These are phyloP conservation scores for Areca catechu DNA, from an alignment of 176 grass and related monocot genomes.

Conservation along the genomic window DNA sequence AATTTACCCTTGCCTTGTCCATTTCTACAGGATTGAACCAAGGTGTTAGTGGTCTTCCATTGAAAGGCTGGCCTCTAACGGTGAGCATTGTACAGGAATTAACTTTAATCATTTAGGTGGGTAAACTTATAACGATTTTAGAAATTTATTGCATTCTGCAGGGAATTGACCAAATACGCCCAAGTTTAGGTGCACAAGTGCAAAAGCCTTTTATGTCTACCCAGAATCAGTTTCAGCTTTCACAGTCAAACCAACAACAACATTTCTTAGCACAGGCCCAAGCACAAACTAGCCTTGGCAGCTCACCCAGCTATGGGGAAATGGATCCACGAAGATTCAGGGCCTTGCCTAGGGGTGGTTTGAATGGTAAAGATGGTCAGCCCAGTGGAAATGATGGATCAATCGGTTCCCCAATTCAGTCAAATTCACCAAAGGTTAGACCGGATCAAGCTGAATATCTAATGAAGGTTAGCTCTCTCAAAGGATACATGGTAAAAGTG, in stretches of 20 bases:
- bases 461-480: slow-evolving; percentile 44
- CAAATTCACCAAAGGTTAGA: slow-evolving; percentile 67
- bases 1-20: slow-evolving; percentile 27
- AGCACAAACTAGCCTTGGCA: slow-evolving; percentile 40
- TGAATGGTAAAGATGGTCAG: slow-evolving; percentile 44
- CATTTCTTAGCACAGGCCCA: slow-evolving; percentile 72
- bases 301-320: slow-evolving; percentile 24
- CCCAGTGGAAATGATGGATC: slow-evolving; percentile 42
- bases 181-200: slow-evolving; percentile 50
- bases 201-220: slow-evolving; percentile 72
- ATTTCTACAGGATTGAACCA: slow-evolving; percentile 64
- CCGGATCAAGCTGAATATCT: slow-evolving; percentile 47
- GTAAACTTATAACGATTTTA: background rate
- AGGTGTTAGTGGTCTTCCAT: slow-evolving; percentile 72
- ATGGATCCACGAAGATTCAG: slow-evolving; percentile 34
- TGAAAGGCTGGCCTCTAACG: slow-evolving; percentile 95
- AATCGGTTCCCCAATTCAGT: slow-evolving; percentile 72
- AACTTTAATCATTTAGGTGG: too few relatives aligned
- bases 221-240: slow-evolving; percentile 83
- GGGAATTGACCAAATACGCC: slow-evolving; percentile 81
- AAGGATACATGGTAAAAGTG: background rate
- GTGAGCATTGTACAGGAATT: slow-evolving; percentile 25
- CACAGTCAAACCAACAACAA: slow-evolving; percentile 53
- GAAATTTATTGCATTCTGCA: background rate
- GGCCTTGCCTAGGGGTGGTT: slow-evolving; percentile 46